Evolutionary conservation across 768 basidiomycete genomes (phyloP).

Genomic region (Ephemerocybe angulata): DNA sequence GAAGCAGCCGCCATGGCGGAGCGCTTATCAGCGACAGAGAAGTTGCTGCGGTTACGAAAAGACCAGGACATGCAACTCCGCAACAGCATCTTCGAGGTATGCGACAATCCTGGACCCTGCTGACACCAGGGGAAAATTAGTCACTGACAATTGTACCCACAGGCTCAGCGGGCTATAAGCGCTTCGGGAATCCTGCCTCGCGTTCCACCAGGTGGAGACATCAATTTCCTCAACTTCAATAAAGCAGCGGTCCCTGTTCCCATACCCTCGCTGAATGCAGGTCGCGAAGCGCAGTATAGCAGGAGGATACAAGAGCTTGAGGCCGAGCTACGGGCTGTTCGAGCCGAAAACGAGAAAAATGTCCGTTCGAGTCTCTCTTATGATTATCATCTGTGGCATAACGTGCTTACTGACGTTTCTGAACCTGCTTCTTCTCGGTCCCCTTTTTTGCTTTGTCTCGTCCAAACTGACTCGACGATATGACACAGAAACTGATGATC

Average conservation of each 20-base stretch:
- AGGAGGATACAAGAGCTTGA: constrained; percentile 77
- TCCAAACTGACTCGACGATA: too few relatives aligned
- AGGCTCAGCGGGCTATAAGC: constrained; percentile 82
- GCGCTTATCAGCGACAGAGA: constrained; percentile 58
- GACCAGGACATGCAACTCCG: constrained; percentile 78
- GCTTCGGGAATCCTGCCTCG: constrained; percentile 58
- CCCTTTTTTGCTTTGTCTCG: constrained; percentile 1
- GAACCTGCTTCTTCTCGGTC: neutral
- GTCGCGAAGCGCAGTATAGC: constrained; percentile 51
- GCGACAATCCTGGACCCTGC: neutral
- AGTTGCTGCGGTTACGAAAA: constrained; percentile 60
- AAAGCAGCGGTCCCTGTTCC: constrained; percentile 42
- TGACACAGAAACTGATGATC: constrained; percentile 80
- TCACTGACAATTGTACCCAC: neutral
- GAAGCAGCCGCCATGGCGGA: constrained; percentile 57
- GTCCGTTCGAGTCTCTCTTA: constrained; percentile 38
- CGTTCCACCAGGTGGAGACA: constrained; percentile 41
- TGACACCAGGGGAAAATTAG: neutral
- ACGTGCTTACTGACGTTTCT: too few relatives aligned
- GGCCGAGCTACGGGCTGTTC: constrained; percentile 63
- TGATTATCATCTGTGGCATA: neutral
- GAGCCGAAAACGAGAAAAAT: constrained; percentile 79
- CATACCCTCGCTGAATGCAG: constrained; percentile 47
- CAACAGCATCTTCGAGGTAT: constrained; percentile 73
- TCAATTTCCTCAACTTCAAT: constrained; percentile 56